These are phyloP conservation scores for Ballota nigra DNA, from an alignment of 257 asterid species.

Conservation along the genomic window DNA sequence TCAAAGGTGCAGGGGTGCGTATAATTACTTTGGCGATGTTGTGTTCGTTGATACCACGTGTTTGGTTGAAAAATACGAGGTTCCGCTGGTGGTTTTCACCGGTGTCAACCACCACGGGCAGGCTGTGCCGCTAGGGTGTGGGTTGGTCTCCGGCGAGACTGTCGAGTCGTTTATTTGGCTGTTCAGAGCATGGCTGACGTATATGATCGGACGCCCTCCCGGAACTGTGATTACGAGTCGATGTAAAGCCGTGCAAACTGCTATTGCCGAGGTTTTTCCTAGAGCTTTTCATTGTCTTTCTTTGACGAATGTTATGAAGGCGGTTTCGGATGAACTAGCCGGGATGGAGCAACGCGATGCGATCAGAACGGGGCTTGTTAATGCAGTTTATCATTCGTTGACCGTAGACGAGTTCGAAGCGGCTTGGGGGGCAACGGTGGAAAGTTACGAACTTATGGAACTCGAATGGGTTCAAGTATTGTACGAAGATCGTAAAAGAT, in stretches of 20 bases:
- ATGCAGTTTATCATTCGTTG: slow-evolving; percentile 36
- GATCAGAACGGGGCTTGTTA: slow-evolving; percentile 25
- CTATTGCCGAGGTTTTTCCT: slow-evolving; percentile 50
- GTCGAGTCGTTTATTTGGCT: slow-evolving; percentile 57
- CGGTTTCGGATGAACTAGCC: slow-evolving; percentile 25
- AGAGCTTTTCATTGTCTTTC: slow-evolving; percentile 52
- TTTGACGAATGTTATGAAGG: slow-evolving; percentile 37
- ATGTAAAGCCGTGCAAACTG: slow-evolving; percentile 43
- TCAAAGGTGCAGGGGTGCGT: slow-evolving; percentile 40
- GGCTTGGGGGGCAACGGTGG: slow-evolving; percentile 51
- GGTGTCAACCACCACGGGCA: slow-evolving; percentile 63
- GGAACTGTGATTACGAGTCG: slow-evolving; percentile 37
- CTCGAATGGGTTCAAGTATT: slow-evolving; percentile 42
- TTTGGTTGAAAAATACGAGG: slow-evolving; percentile 40
- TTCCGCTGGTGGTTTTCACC: slow-evolving; percentile 49
- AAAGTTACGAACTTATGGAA: slow-evolving; percentile 28
- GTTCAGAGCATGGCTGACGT: slow-evolving; percentile 62
- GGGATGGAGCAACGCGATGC: slow-evolving; percentile 32
- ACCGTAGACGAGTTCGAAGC: slow-evolving; percentile 48
- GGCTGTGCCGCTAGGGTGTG: slow-evolving; percentile 52
- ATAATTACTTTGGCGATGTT: slow-evolving; percentile 52
- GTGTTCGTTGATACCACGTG: slow-evolving; percentile 38
- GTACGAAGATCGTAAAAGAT: slow-evolving; percentile 51
- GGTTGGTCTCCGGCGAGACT: slow-evolving; percentile 42
- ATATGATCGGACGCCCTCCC: slow-evolving; percentile 58